phyloP scores from a whole-genome alignment of 805 yeast species.

The Candida germanica region DNA sequence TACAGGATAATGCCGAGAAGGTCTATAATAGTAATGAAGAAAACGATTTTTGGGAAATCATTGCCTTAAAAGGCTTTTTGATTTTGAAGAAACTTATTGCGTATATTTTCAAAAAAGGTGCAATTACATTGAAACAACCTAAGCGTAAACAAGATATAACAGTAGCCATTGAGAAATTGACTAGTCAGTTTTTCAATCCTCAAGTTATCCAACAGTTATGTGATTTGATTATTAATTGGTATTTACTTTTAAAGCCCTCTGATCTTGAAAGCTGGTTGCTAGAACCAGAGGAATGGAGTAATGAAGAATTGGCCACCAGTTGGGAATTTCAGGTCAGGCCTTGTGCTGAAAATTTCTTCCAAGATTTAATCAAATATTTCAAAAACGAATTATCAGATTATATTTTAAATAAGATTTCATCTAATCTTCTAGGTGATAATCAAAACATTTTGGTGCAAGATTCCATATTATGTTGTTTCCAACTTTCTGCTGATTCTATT shows the following conservation, averaged over 20 bases:
- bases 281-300: slow-evolving; percentile 93
- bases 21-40: slow-evolving; percentile 61
- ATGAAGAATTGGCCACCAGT: slow-evolving; percentile 70
- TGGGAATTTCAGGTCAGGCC: slow-evolving; percentile 85
- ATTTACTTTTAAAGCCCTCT: slow-evolving; percentile 65
- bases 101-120: slow-evolving; percentile 63
- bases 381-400: slow-evolving; percentile 52
- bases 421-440: slow-evolving; percentile 40
- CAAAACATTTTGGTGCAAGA: slow-evolving; percentile 68
- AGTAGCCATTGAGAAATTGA: slow-evolving; percentile 51
- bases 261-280: slow-evolving; percentile 79
- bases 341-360: slow-evolving; percentile 82
- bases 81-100: slow-evolving; percentile 64
- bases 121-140: slow-evolving; percentile 60
- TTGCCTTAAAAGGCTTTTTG: slow-evolving; percentile 63
- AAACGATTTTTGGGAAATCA: slow-evolving; percentile 68
- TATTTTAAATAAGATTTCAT: slow-evolving; percentile 58
- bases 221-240: slow-evolving; percentile 67
- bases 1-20: slow-evolving; percentile 61
- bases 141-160: slow-evolving; percentile 64
- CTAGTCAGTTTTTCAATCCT: slow-evolving; percentile 56
- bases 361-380: slow-evolving; percentile 65
- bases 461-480: slow-evolving; percentile 78
- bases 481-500: slow-evolving; percentile 67
- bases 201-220: slow-evolving; percentile 55